Base-by-base conservation (phyloP, 2,329 filamentous ascomycete genomes). In the Pseudophaeomoniella oleicola region DNA sequence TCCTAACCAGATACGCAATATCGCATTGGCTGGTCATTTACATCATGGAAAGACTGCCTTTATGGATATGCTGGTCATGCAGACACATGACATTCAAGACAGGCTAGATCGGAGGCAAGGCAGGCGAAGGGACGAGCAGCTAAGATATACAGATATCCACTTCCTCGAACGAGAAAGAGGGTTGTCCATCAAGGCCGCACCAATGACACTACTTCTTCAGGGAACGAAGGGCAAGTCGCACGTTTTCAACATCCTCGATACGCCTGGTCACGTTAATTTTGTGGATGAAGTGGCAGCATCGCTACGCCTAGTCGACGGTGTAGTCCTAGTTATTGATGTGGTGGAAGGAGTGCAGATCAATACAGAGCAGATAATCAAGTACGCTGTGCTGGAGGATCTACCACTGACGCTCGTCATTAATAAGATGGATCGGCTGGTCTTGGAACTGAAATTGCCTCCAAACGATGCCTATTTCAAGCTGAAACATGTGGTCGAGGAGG, bases 311-410 rank as follows among this genome's bases (percentile, higher is more conserved):
- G 87, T 82, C 3, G 90, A 98, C 54, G 90, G 90, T 41, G 77
- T 96, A 16, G 88, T 92, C 36, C 64, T 98, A 34, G 80, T 98
- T 11, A 87, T 98, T 12, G 90, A 98, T 55, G 85, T 94, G 15
- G 84, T 98, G 1, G 90, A 98, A 58, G 90, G 90, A n/a, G 87
- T 98, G n/a, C 90, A 96, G 62, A 73, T 90, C 50, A 94, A 94
- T 57, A 93, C 90, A 0, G 88, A 98, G 60, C 83, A 94, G 56
- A 87, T 94, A 50, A 94, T 98, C 62, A 93, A 85, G 61, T 85
- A 98, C 57, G 87, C 87, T 2, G 81, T 94, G 3, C 67, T 94
- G 17, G 84, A 94, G 55, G 83, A 86, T 48, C 68, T 96, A 3
- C 88, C 90, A 1, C 62, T 98, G 47, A 90, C 85, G 1, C 65